Evolutionary conservation across 1,284 basidiomycete genomes (phyloP), one percentile per base, ranked within the genome.

Genomic region (Mycena sp.): DNA sequence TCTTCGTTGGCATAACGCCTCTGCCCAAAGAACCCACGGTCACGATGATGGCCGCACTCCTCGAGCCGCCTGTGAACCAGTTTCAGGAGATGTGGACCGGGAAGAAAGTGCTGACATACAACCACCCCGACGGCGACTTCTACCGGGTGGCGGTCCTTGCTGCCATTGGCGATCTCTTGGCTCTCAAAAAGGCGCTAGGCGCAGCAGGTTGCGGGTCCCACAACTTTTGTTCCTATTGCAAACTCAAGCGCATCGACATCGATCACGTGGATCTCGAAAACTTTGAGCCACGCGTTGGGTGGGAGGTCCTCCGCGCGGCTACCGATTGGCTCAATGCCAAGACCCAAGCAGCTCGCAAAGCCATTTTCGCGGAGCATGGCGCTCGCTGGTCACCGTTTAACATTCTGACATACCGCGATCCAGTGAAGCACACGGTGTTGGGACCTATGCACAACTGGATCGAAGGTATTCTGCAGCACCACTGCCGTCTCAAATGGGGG

Each of bases 371-470:
- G 21, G 28, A 30, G 52, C 67, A 52, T 58, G 74, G 74, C 45
- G 69, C 74, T 4, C 67, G 69, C 19, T 77, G 74, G 72, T 69
- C 74, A 25, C 54, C 73, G 29, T 48, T 76, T 14, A 68, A 73
- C 44, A 43, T 61, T 37, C 58, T 76, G 6, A 54, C 65, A 37
- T 77, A 76, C 57, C 68, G 73, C 60, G 73, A 76, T 43, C 75
- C 74, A 37, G 72, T 76, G 19, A 61, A 68, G 21, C 73, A 76
- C 68, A 66, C 67, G 21, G 49, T 76, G 25, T 66, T 77, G n/a
- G 74, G 75, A 19, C 62, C 71, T 37, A 74, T 77, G 72, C 76
- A 77, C 58, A 74, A 74, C 56, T 77, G 74, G 73, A 32, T 73
- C 40, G 72, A 75, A 57, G 75, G 76, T 10, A 54, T 77, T 23